Conservation (phyloP, 345 rosid genomes). For the Barbarea vulgaris region DNA sequence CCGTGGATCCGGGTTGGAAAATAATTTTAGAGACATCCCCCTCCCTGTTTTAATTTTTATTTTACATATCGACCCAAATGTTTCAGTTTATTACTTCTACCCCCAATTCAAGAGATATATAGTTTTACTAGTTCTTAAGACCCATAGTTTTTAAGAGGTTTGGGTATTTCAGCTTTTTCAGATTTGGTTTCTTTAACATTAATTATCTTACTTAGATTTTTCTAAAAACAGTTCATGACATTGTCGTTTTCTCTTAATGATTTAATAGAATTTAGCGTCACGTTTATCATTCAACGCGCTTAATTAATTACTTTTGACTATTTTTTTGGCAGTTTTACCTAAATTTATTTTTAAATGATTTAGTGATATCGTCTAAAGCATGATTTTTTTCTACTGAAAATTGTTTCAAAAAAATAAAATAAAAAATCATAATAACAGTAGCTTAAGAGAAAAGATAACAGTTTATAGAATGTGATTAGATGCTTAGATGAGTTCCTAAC, state of each 20-base stretch:
- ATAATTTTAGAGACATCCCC: not conserved
- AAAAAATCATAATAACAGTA: not conserved
- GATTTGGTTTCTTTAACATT: not conserved
- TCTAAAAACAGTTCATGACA: too few species aligned
- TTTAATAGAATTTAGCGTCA: too few species aligned
- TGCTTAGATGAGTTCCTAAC: not conserved
- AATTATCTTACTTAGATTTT: not conserved
- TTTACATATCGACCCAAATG: not conserved
- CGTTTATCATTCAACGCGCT: not conserved
- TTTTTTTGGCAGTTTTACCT: too few species aligned
- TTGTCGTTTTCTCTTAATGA: not conserved
- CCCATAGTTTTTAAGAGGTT: not conserved
- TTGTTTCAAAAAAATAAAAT: not conserved
- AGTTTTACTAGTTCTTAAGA: not conserved
- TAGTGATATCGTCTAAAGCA: not conserved
- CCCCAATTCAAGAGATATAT: not conserved
- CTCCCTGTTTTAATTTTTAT: not conserved
- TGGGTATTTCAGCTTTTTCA: not conserved
- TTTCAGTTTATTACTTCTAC: not conserved
- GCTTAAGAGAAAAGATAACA: not conserved
- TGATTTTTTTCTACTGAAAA: not conserved
- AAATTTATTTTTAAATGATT: not conserved
- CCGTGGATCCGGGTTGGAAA: not conserved
- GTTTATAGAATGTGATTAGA: not conserved
- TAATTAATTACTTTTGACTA: not conserved